Base-by-base conservation (phyloP, 2,329 filamentous ascomycete species). In the Elsinoe perseae region DNA sequence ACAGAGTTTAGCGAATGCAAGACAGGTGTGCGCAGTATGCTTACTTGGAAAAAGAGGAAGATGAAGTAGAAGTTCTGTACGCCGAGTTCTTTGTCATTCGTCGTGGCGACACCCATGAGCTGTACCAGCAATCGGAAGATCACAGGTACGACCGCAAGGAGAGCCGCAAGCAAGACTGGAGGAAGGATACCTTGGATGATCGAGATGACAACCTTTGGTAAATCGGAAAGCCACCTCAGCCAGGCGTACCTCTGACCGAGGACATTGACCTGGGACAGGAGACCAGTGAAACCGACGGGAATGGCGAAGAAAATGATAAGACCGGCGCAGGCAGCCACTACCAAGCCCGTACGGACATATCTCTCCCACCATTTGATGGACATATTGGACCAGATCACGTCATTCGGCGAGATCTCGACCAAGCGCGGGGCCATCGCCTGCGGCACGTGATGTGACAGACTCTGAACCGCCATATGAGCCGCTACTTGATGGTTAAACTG, bases 331-430 rank as follows among this genome's bases (percentile, higher is more conserved):
- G 86, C 64, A 6, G 74, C 70, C 27, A 89, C 73, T 9, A 92
- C 85, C 7, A 85, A 68, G 32, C 75, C 79, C 1, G 83, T 84
- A 25, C 89, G 82, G 27, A 89, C 65, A 78, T 92, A 95, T 57
- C 85, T 81, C 60, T 92, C 85, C 90, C 91, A 97, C 92, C 93
- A 97, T 56, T 80, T 83, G 64, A 96, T 86, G 0, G 89, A 91
- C 85, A 98, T 92, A 67, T 98, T 98, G 62, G 95, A 89, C 93
- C 93, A 98, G 38, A 95, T 80, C 7, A 98, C 89, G 67, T 97
- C 91, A 42, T 85, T 85, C 0, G 93, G 93, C 5, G 90, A 89
- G 46, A 98, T 90, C 68, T 98, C 93, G n/a, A 95, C 87, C 38
- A 88, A 80, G 25, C 93, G 83, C 0, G 93, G 93, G 1, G 89